Conservation (phyloP, 257 asterid species). For the Marsdenia floribunda region DNA sequence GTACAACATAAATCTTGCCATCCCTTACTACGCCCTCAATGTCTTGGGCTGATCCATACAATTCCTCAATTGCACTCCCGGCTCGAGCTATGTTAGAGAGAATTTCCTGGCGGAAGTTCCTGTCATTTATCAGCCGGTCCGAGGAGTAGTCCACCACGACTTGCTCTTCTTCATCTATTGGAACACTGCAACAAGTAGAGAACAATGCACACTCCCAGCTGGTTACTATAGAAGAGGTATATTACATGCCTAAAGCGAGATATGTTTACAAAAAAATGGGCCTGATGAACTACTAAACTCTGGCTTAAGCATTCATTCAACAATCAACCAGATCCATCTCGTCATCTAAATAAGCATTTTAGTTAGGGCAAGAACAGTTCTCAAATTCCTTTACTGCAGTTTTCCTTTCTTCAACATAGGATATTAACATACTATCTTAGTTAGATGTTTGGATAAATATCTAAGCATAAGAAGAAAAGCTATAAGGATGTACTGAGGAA, state of each 20-base stretch:
- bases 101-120: slow-evolving; percentile 54
- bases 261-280: neutral
- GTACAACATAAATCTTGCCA: slow-evolving; percentile 86
- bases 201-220: neutral
- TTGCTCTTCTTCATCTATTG: slow-evolving; percentile 91
- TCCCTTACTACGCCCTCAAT: slow-evolving; percentile 93
- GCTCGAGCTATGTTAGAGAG: slow-evolving; percentile 82
- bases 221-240: neutral
- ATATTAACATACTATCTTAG: neutral
- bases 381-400: neutral
- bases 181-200: slow-evolving; percentile 56
- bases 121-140: slow-evolving; percentile 57
- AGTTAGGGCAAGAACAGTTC: neutral
- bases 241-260: neutral
- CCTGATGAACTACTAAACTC: neutral
- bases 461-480: neutral
- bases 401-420: neutral
- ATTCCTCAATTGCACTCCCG: slow-evolving; percentile 76
- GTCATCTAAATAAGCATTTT: neutral
- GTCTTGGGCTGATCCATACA: slow-evolving; percentile 87
- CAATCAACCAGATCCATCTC: neutral
- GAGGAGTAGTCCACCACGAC: slow-evolving; percentile 77
- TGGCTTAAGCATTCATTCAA: neutral
- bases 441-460: neutral
- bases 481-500: neutral